These are phyloP conservation scores for Pyronema omphalodes DNA, from an alignment of 495 filamentous ascomycete species.

Conservation along the genomic window DNA sequence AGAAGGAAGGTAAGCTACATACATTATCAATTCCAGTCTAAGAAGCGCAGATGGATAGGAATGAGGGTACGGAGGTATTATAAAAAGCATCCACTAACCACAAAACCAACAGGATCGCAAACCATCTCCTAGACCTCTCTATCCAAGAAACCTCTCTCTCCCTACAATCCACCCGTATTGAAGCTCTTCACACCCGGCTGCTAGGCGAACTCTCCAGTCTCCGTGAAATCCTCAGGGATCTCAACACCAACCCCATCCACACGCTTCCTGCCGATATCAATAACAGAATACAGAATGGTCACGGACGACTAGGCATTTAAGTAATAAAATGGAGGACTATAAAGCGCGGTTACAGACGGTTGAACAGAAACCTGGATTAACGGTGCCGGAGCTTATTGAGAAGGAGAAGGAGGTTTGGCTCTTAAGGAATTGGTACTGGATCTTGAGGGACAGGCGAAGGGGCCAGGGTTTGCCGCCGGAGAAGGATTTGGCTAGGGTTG, in stretches of 20 bases:
- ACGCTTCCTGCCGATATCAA: constrained; percentile 29
- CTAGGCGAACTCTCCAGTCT: constrained; percentile 27
- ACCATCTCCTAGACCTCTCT: constrained; percentile 13
- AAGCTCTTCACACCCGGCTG: constrained; percentile 9
- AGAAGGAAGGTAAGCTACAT: no score
- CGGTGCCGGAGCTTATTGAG: constrained; percentile 33
- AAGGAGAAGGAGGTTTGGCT: constrained; percentile 36
- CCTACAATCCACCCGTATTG: constrained; percentile 15
- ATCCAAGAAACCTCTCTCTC: constrained; percentile 14
- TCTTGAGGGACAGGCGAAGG: constrained; percentile 38
- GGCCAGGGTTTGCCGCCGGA: constrained; percentile 50
- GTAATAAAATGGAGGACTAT: constrained; percentile 38
- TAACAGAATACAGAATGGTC: constrained; percentile 35
- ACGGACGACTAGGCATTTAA: constrained; percentile 34
- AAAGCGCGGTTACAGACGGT: constrained; percentile 31
- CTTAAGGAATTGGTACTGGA: constrained; percentile 34
- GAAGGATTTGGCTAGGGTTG: constrained; percentile 41
- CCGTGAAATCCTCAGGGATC: constrained; percentile 26
- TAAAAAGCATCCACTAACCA: no score
- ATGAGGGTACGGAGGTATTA: no score
- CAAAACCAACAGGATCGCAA: constrained; percentile 4
- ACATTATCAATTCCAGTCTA: no score
- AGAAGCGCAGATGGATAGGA: no score
- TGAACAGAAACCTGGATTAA: constrained; percentile 27
- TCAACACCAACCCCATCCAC: constrained; percentile 28